Base-by-base conservation (phyloP, 148 eudicot genomes). In the Vaccinium darrowii region DNA sequence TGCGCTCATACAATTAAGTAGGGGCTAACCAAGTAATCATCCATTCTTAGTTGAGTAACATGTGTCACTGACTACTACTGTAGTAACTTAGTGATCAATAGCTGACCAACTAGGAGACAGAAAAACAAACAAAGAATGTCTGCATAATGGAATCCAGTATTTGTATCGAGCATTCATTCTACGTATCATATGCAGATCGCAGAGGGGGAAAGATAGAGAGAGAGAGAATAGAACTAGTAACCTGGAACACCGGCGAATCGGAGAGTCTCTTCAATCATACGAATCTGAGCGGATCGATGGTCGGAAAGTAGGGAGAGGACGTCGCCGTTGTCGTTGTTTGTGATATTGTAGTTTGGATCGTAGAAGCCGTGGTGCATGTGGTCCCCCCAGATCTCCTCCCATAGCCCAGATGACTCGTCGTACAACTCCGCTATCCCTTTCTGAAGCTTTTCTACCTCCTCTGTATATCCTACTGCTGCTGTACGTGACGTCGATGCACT, bases 381-480 rank as follows among this genome's bases (percentile, higher is more conserved):
- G 81, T 94, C 99, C 16, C 99, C 99, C 99, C 99, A 96, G 3
- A 96, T 92, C 27, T 92, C 90, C 88, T 96, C 99, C 99, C 99
- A 96, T 13, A 94, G 39, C 3, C 91, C 98, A 1, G 99, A 93
- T 9, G 99, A 97, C 84, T 92, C 92, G 78, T 97, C 96, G 89
- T 97, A 97, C 60, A 97, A 83, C 65, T 93, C 94, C 2, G 99
- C 99, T 36, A 97, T 97, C 16, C 98, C 98, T 60, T 92, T 90
- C 84, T 90, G 83, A 60, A 97, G 78, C 86, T 83, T 89, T 18
- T 54, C 79, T 23, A 82, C 83, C 54, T 69, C 36, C 77, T 50
- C 82, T 60, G 84, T 27, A 74, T 18, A 21, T 11, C 49, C 79
- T 11, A 33, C 65, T 8, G 50, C 57, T n/a, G 33, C 54, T 4